These are phyloP conservation scores for Amaranthus palmeri DNA, from an alignment of 148 eudicot genomes.

Conservation along the genomic window DNA sequence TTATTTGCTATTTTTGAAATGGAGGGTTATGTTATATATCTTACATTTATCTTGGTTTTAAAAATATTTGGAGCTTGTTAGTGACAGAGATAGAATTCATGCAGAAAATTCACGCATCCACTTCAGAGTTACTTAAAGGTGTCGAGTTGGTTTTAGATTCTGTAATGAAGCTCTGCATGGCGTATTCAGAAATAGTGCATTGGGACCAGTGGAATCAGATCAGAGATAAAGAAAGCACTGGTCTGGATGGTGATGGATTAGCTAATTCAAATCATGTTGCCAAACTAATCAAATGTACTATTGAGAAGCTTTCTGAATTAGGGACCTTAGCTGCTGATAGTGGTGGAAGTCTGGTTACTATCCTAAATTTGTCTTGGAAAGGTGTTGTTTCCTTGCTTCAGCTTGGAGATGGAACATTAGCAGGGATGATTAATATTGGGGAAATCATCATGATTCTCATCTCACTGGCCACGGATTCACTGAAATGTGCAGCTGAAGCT, in stretches of 20 bases:
- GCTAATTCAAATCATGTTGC: conserved; percentile 38
- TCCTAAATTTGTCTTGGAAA: conserved; percentile 92
- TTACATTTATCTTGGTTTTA: not conserved
- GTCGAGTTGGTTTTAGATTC: conserved; percentile 62
- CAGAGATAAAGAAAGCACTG: conserved; percentile 26
- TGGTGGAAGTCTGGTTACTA: conserved; percentile 74
- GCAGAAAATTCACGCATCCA: conserved; percentile 58
- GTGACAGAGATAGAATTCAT: conserved; percentile 16
- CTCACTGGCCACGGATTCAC: conserved; percentile 60
- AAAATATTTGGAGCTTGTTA: conserved; percentile 13
- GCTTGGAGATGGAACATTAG: conserved; percentile 65
- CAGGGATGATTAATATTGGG: conserved; percentile 55
- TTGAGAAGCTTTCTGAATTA: conserved; percentile 66
- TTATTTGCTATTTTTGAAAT: not conserved
- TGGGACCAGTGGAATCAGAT: conserved; percentile 39
- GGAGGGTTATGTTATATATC: not conserved
- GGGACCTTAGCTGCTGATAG: conserved; percentile 81
- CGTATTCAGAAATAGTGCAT: conserved; percentile 51
- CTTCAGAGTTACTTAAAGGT: conserved; percentile 55
- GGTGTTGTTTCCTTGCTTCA: conserved; percentile 90
- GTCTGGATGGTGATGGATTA: conserved; percentile 30
- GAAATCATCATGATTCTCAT: conserved; percentile 54
- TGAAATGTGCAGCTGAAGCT: conserved; percentile 68
- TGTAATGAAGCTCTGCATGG: conserved; percentile 56
- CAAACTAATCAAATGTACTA: conserved; percentile 42